phyloP scores from a whole-genome alignment of 2,329 filamentous ascomycete genomes.

The Arthrobotrys pseudoclavata region DNA sequence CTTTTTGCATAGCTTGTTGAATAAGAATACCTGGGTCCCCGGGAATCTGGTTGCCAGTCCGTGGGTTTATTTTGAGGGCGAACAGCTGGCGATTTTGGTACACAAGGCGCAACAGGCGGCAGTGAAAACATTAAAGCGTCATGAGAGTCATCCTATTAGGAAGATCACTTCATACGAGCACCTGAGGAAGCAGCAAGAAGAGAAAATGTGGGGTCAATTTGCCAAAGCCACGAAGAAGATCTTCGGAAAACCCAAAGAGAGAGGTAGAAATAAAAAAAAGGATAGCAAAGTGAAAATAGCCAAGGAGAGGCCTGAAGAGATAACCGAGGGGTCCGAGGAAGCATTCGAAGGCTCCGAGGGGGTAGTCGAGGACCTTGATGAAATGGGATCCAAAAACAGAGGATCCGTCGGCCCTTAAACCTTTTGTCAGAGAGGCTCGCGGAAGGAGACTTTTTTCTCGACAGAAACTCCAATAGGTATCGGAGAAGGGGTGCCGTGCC shows the following conservation, averaged over 20 bases:
- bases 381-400: too few relatives aligned
- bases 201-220: conserved; percentile 3
- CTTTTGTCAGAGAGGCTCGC: too few relatives aligned
- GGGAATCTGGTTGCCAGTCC: conserved; percentile 12
- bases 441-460: too few relatives aligned
- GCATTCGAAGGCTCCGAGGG: too few relatives aligned
- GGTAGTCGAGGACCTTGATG: too few relatives aligned
- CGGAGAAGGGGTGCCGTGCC: too few relatives aligned
- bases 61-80: conserved; percentile 27
- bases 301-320: too few relatives aligned
- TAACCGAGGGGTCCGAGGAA: too few relatives aligned
- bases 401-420: too few relatives aligned
- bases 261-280: too few relatives aligned
- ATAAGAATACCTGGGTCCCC: neutral
- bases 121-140: neutral
- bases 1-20: conserved; percentile 23
- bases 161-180: neutral
- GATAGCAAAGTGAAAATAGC: too few relatives aligned
- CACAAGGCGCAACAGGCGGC: conserved; percentile 18
- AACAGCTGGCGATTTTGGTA: conserved; percentile 9
- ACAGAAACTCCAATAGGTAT: too few relatives aligned
- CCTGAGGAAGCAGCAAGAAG: neutral
- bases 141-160: conserved; percentile 28
- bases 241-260: neutral
- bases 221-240: neutral